Evolutionary conservation across 139 green algal species (phyloP).

Genomic region (Coccomyxa sp.): DNA sequence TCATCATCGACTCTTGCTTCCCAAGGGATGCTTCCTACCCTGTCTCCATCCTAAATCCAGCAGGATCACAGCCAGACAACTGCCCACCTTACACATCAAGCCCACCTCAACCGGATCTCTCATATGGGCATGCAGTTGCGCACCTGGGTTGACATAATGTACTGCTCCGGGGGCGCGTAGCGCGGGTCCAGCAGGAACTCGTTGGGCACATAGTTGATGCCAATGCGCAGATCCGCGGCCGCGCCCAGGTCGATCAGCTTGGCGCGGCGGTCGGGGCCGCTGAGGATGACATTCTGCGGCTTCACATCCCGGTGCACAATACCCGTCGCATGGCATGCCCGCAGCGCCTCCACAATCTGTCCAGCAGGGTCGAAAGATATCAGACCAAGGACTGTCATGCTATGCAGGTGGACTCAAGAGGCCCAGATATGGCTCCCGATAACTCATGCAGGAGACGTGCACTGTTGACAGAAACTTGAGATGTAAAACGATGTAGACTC

Average conservation of each 20-base stretch:
- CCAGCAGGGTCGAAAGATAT: background rate
- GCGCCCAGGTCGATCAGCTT: slow-evolving; percentile 93
- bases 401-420: too few species aligned
- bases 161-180: slow-evolving; percentile 88
- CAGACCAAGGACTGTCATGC: too few species aligned
- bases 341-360: slow-evolving; percentile 72
- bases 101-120: too few species aligned
- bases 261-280: slow-evolving; percentile 29
- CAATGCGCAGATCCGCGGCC: slow-evolving; percentile 80
- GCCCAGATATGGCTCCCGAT: background rate
- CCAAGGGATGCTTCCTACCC: too few species aligned
- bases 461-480: too few species aligned
- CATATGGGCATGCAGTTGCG: too few species aligned
- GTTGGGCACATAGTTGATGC: slow-evolving; percentile 93
- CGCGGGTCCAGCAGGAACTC: slow-evolving; percentile 90
- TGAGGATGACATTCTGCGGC: slow-evolving; percentile 86
- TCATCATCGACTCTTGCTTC: background rate
- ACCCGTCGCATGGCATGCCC: slow-evolving; percentile 53
- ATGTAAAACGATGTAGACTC: background rate
- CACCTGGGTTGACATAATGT: slow-evolving; percentile 76
- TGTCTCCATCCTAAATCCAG: too few species aligned
- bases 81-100: too few species aligned
- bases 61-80: too few species aligned
- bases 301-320: slow-evolving; percentile 93
- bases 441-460: background rate